These are phyloP conservation scores for Elongisporangium prolatum DNA, from an alignment of 352 stramenopile species.

Conservation along the genomic window DNA sequence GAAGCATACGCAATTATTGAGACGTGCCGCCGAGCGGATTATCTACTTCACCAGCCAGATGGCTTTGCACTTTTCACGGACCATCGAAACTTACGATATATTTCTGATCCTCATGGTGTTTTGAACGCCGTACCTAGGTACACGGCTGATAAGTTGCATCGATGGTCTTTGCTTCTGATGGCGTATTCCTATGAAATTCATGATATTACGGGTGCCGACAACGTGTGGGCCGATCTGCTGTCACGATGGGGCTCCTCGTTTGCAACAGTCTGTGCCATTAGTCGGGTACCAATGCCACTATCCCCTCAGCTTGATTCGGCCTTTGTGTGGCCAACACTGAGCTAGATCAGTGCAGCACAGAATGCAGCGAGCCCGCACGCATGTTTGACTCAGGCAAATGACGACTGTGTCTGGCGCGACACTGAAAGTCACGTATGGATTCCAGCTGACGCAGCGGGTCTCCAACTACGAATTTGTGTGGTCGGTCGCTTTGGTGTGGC, in stretches of 20 bases:
- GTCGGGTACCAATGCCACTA: too few relatives aligned
- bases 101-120: neutral
- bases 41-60: neutral
- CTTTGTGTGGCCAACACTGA: too few relatives aligned
- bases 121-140: constrained; percentile 6
- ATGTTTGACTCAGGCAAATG: too few relatives aligned
- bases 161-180: constrained; percentile 13
- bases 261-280: too few relatives aligned
- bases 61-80: neutral
- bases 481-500: too few relatives aligned
- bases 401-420: too few relatives aligned
- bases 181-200: constrained; percentile 9
- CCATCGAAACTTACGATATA: neutral
- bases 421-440: too few relatives aligned
- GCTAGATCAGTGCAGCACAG: too few relatives aligned
- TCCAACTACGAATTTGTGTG: too few relatives aligned
- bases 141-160: constrained; percentile 15
- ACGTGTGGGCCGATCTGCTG: constrained; percentile 13
- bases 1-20: neutral
- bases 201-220: constrained; percentile 7
- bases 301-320: too few relatives aligned
- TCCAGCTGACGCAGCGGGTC: too few relatives aligned
- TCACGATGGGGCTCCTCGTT: constrained; percentile 11
- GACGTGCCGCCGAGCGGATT: neutral
- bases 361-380: too few relatives aligned